Base-by-base conservation (phyloP, 2,329 filamentous ascomycete genomes). In the Cordyceps javanica region DNA sequence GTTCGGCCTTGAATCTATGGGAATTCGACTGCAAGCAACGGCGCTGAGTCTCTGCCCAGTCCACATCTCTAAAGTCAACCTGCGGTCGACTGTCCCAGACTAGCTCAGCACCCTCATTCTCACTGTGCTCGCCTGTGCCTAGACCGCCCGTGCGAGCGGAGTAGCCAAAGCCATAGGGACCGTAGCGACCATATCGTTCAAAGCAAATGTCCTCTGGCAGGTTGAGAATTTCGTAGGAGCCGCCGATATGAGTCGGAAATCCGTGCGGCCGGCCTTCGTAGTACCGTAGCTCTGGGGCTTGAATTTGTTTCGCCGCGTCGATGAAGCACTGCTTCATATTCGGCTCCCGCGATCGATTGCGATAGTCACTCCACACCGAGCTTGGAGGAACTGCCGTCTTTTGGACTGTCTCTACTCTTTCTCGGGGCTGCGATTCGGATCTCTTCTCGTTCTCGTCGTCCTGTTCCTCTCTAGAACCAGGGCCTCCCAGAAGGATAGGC, bases 101-200 rank as follows among this genome's bases (percentile, higher is more conserved):
- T 23, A 81, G 76, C 42, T 92, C 88, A n/a, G 85, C 81, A 3
- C 91, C 92, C 62, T 94, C 89, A 51, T 81, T 85, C 61, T 97
- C 89, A 23, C 91, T 91, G 65, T 91, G 86, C 70, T 95, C 82
- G 11, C 90, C 92, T n/a, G 89, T 86, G 5, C 93, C 91, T 26
- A 88, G 85, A 2, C 93, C 93, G 13, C 93, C 93, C 62, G 81
- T 85, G 59, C 85, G 85, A 34, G 81, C 77, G 32, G 88, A 90
- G 70, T 97, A 97, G 9, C 93, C 93, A 60, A 91, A 83, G 0
- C 93, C 93, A 65, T 99, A 99, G 0, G 93, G 89, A 0, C 90
- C 92, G 30, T 94, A 83, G 62, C 91, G 83, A 3, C 93, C 93
- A 68, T 90, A 96, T 2, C 94, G 82, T 64, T 99, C 94, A 68